Conservation (phyloP, 257 asterid species). For the Parsonsia alboflavescens region DNA sequence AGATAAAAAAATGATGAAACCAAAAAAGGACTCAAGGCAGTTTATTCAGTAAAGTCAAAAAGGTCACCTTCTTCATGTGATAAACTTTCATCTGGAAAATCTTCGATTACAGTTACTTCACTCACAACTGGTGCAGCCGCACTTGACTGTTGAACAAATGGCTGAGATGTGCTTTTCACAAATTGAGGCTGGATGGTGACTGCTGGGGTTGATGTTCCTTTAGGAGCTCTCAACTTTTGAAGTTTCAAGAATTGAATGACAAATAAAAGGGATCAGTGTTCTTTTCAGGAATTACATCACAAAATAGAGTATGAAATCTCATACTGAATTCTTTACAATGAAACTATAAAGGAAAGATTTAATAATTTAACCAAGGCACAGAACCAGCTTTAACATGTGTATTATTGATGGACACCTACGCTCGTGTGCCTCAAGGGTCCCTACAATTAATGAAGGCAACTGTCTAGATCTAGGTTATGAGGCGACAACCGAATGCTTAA, state of each 20-base stretch:
- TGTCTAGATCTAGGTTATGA: background rate
- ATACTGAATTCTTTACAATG: background rate
- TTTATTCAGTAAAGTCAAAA: background rate
- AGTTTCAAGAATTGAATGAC: constrained; percentile 14
- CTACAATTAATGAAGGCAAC: background rate
- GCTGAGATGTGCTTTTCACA: constrained; percentile 43
- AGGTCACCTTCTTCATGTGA: constrained; percentile 49
- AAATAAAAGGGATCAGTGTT: background rate
- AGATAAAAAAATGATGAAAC: background rate
- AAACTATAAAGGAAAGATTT: background rate
- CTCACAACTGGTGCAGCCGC: constrained; percentile 25
- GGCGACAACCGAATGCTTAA: background rate
- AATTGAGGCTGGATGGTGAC: constrained; percentile 38
- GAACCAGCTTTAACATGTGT: too few relatives aligned
- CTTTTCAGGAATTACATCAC: background rate
- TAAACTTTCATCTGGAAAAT: constrained; percentile 39
- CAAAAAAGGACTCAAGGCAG: background rate
- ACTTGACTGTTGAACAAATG: constrained; percentile 36
- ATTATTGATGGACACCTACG: background rate
- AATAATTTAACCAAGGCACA: background rate
- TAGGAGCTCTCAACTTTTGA: constrained; percentile 35
- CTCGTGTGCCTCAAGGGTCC: background rate
- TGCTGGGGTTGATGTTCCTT: constrained; percentile 53
- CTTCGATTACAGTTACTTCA: constrained; percentile 32
- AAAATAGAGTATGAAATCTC: background rate